phyloP scores from a whole-genome alignment of 257 asterid genomes.

The Scutellaria baicalensis region DNA sequence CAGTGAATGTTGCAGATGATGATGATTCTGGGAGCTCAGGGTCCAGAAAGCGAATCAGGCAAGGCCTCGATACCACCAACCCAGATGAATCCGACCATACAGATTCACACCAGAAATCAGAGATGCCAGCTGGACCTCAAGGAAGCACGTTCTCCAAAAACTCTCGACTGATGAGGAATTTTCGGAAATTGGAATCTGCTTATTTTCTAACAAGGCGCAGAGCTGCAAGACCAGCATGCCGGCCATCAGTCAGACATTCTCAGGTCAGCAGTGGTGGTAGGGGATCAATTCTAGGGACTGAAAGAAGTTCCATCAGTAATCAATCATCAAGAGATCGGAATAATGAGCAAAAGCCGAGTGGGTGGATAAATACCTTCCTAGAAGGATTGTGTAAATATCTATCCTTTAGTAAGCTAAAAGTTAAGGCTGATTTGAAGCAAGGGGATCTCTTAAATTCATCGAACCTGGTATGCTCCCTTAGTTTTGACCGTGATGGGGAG shows the following conservation, averaged over 20 bases:
- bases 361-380: conserved; percentile 73
- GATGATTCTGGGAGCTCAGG: conserved; percentile 57
- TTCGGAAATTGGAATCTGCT: conserved; percentile 73
- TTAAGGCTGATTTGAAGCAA: conserved; percentile 89
- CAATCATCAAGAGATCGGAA: conserved; percentile 43
- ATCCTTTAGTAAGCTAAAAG: conserved; percentile 67
- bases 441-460: conserved; percentile 93
- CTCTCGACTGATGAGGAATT: conserved; percentile 76
- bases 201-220: conserved; percentile 62
- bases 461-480: conserved; percentile 82
- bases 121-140: conserved; percentile 29
- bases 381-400: conserved; percentile 82
- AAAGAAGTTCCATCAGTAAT: conserved; percentile 72
- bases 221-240: conserved; percentile 31
- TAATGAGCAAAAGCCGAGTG: conserved; percentile 43
- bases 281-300: conserved; percentile 47
- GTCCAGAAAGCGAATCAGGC: conserved; percentile 70
- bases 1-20: conserved; percentile 28
- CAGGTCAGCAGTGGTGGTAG: conserved; percentile 38
- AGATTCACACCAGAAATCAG: conserved; percentile 28
- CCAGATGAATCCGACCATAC: conserved; percentile 28
- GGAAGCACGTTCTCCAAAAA: conserved; percentile 43
- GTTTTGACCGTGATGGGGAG: conserved; percentile 97
- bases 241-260: conserved; percentile 41
- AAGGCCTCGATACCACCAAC: conserved; percentile 20